phyloP scores from a whole-genome alignment of 2,329 filamentous ascomycete species.

The Hypoxylon sp. region DNA sequence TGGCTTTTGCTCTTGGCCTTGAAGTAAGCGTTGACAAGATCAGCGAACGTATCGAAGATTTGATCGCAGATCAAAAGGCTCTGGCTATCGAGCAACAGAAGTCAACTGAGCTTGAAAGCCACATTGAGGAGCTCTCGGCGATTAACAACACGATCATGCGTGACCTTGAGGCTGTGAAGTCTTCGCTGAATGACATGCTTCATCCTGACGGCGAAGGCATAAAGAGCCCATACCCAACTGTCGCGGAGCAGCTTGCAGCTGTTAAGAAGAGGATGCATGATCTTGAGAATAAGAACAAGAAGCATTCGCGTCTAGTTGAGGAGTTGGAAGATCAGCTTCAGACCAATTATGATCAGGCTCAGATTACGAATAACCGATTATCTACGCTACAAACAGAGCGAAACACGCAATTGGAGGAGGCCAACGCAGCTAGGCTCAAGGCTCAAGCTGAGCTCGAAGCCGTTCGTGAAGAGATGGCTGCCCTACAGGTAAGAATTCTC shows the following conservation, averaged over 20 bases:
- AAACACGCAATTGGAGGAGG: conserved; percentile 83
- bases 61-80: conserved; percentile 72
- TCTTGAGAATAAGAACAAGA: conserved; percentile 80
- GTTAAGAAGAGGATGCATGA: conserved; percentile 77
- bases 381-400: conserved; percentile 85
- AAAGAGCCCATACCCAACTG: conserved; percentile 62
- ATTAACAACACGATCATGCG: conserved; percentile 73
- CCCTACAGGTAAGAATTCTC: conserved; percentile 77
- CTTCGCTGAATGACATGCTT: conserved; percentile 68
- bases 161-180: conserved; percentile 74
- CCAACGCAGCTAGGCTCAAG: conserved; percentile 73
- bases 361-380: conserved; percentile 85
- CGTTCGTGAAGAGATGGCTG: conserved; percentile 77
- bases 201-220: conserved; percentile 63
- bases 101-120: conserved; percentile 68
- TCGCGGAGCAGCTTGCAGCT: conserved; percentile 70
- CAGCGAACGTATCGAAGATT: conserved; percentile 71
- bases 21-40: conserved; percentile 79
- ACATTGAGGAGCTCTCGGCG: conserved; percentile 68
- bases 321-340: conserved; percentile 97
- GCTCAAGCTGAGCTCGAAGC: conserved; percentile 79
- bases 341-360: conserved; percentile 93
- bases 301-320: conserved; percentile 91
- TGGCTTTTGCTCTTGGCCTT: conserved; percentile 72
- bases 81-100: conserved; percentile 72